Evolutionary conservation across 2,329 filamentous ascomycete species (phyloP).

Genomic region (Paecilomyces formosus): DNA sequence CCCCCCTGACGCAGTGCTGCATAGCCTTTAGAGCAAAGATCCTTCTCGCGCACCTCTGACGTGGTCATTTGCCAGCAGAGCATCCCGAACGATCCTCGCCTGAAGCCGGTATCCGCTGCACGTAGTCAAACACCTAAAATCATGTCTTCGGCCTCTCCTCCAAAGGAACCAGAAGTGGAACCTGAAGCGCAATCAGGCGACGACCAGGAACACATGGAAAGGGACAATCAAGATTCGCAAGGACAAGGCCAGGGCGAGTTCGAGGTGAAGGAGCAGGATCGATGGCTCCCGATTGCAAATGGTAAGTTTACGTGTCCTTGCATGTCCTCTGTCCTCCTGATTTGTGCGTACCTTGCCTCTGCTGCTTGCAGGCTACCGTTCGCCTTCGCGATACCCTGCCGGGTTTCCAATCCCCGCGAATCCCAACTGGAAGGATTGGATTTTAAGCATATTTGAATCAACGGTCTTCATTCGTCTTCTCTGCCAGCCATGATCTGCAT

Average conservation of each 20-base stretch:
- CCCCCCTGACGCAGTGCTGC: constrained; percentile 17
- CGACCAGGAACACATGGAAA: constrained; percentile 83
- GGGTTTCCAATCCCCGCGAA: constrained; percentile 1
- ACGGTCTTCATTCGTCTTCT: constrained; percentile 31
- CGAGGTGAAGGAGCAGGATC: constrained; percentile 98
- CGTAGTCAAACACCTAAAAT: constrained; percentile 48
- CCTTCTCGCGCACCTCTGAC: constrained; percentile 31
- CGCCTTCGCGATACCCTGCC: constrained; percentile 20
- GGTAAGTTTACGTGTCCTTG: constrained; percentile 62
- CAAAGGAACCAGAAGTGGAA: constrained; percentile 83
- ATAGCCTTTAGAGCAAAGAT: constrained; percentile 17
- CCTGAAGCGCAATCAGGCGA: constrained; percentile 89
- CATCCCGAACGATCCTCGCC: constrained; percentile 25
- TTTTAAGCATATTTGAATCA: constrained; percentile 3
- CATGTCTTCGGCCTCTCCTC: constrained; percentile 94
- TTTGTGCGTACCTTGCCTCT: constrained; percentile 45
- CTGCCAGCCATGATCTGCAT: constrained; percentile 43
- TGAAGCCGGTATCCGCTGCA: constrained; percentile 28
- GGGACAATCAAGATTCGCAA: constrained; percentile 59
- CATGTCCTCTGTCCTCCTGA: constrained; percentile 34
- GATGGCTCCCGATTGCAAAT: constrained; percentile 99
- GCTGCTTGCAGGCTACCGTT: constrained; percentile 19
- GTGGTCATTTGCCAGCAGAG: constrained; percentile 37
- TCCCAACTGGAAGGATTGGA: constrained; percentile 1
- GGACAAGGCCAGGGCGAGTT: constrained; percentile 77